Conservation (phyloP, 352 stramenopile genomes). For the Phytophthora ramorum region DNA sequence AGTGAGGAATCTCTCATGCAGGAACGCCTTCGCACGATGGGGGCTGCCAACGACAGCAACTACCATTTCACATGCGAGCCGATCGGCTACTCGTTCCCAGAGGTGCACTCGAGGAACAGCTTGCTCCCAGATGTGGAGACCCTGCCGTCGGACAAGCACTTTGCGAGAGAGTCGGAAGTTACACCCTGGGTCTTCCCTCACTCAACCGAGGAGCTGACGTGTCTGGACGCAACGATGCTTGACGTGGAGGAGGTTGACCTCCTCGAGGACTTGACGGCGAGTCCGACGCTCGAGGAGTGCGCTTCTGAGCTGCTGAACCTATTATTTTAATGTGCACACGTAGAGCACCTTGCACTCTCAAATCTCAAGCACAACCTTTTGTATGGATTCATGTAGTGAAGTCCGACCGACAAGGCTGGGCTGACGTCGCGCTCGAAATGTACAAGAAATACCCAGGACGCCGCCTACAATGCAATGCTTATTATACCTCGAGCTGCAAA, state of each 20-base stretch:
- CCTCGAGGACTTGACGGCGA: conserved; percentile 39
- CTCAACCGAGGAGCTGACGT: conserved; percentile 8
- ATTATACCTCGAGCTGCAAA: no score
- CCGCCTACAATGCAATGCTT: conserved; percentile 5
- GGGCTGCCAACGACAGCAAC: conserved; percentile 7
- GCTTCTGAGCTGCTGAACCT: conserved; percentile 63
- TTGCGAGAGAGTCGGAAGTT: conserved; percentile 4
- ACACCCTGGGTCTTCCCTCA: conserved; percentile 11
- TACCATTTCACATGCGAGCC: conserved; percentile 8
- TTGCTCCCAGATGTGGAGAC: neutral
- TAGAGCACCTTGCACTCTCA: conserved; percentile 11
- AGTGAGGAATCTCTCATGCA: conserved; percentile 71
- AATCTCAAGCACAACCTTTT: neutral
- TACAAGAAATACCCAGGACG: conserved; percentile 1
- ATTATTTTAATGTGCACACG: conserved; percentile 49
- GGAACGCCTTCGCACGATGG: conserved; percentile 58
- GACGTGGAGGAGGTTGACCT: conserved; percentile 21
- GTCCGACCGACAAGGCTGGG: neutral
- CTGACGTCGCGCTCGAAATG: conserved; percentile 1
- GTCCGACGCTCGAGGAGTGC: conserved; percentile 66
- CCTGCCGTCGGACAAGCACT: conserved; percentile 7
- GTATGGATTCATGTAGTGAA: neutral
- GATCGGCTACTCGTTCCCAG: conserved; percentile 6
- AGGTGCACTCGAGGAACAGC: neutral
- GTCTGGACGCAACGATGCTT: conserved; percentile 20